phyloP scores from a whole-genome alignment of 345 rosid genomes.

The Boechera stricta region DNA sequence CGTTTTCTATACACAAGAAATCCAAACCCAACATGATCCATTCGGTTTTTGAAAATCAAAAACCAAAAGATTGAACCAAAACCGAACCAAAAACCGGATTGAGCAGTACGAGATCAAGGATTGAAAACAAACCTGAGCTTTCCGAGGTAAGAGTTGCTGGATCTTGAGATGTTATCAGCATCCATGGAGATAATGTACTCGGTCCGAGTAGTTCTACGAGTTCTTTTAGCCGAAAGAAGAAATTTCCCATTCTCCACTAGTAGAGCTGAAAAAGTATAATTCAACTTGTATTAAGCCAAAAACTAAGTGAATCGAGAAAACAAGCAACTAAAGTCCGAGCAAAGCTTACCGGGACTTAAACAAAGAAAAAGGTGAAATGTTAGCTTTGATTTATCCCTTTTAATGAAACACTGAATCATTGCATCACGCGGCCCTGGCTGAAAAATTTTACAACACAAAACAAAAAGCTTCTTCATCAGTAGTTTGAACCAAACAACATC shows the following conservation, averaged over 20 bases:
- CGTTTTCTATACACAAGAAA: neutral
- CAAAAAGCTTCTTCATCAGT: slow-evolving; percentile 12
- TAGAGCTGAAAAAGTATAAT: slow-evolving; percentile 47
- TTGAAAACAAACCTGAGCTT: slow-evolving; percentile 58
- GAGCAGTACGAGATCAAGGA: slow-evolving; percentile 14
- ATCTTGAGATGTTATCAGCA: slow-evolving; percentile 71
- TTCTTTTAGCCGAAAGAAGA: slow-evolving; percentile 74
- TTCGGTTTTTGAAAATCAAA: neutral
- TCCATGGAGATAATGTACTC: slow-evolving; percentile 77
- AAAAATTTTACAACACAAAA: slow-evolving; percentile 14
- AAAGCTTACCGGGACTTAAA: slow-evolving; percentile 65
- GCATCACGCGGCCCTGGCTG: slow-evolving; percentile 75
- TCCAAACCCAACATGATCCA: neutral
- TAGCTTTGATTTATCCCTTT: slow-evolving; percentile 70
- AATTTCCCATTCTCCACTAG: slow-evolving; percentile 73
- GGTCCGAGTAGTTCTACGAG: slow-evolving; percentile 66
- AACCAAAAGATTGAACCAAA: neutral
- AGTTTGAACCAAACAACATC: neutral
- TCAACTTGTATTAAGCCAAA: neutral
- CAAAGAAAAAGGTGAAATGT: slow-evolving; percentile 67
- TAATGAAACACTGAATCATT: slow-evolving; percentile 66
- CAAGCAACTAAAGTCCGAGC: neutral
- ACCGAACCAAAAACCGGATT: neutral
- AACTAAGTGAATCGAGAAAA: slow-evolving; percentile 18
- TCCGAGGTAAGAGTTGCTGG: slow-evolving; percentile 69